These are phyloP conservation scores for Jasminum sambac DNA, from an alignment of 257 asterid genomes.

Conservation along the genomic window DNA sequence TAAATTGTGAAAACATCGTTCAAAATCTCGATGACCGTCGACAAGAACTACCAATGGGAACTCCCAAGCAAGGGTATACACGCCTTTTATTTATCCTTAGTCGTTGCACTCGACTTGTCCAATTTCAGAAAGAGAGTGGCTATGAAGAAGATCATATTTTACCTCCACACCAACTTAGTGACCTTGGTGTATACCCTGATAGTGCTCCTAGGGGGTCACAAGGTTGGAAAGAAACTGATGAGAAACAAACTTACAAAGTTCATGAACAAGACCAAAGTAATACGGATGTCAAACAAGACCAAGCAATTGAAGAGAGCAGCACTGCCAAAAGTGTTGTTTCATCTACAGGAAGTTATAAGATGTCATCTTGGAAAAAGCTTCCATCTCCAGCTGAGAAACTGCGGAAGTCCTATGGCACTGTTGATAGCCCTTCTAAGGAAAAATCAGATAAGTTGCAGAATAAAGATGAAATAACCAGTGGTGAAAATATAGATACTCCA, in stretches of 20 bases:
- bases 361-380: conserved; percentile 98
- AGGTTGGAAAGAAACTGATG: conserved; percentile 33
- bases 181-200: conserved; percentile 81
- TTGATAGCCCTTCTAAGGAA: conserved; percentile 47
- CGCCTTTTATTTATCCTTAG: conserved; percentile 88
- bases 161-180: conserved; percentile 79
- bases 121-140: conserved; percentile 91
- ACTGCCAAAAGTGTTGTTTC: conserved; percentile 73
- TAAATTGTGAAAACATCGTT: conserved; percentile 83
- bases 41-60: conserved; percentile 81
- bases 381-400: conserved; percentile 72
- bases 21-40: conserved; percentile 90
- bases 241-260: conserved; percentile 32
- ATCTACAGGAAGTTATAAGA: conserved; percentile 70
- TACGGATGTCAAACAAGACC: conserved; percentile 36
- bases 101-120: conserved; percentile 93
- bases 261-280: conserved; percentile 40
- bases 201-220: conserved; percentile 32
- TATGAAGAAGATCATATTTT: conserved; percentile 66
- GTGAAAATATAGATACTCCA: conserved; percentile 43
- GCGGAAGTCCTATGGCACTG: conserved; percentile 46
- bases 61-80: conserved; percentile 77
- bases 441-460: conserved; percentile 39
- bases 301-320: conserved; percentile 59
- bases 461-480: conserved; percentile 40